Percentiles rank a stretch among this genome's conserved stretches.
These are phyloP conservation scores for Globisporangium cylindrosporum DNA, from an alignment of 352 stramenopile species.

Conservation along the genomic window DNA sequence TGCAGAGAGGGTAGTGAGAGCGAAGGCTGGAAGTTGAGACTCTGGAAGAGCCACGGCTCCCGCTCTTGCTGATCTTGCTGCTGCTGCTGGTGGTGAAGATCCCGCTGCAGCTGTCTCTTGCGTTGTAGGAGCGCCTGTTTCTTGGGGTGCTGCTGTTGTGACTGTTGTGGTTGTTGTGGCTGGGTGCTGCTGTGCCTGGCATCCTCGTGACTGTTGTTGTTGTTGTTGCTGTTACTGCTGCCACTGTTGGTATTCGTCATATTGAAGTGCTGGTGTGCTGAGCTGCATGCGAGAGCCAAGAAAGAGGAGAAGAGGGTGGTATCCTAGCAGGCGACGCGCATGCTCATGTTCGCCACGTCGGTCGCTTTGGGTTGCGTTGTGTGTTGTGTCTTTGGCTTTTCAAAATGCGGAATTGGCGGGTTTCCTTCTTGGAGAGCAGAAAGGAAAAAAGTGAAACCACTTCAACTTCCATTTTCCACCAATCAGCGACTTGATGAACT, in stretches of 20 bases:
- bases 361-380: too few relatives aligned
- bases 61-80: conserved; percentile 20
- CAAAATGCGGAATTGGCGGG: neutral
- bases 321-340: too few relatives aligned
- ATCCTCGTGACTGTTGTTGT: conserved; percentile 1
- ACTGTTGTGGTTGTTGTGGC: neutral
- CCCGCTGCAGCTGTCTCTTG: conserved; percentile 20
- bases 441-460: conserved; percentile 10
- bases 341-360: too few relatives aligned
- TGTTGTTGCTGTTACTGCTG: conserved; percentile 12
- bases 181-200: neutral
- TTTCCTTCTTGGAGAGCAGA: neutral
- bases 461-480: conserved; percentile 9
- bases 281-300: neutral
- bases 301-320: too few relatives aligned
- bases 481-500: neutral
- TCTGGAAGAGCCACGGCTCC: conserved; percentile 77
- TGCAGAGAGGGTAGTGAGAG: conserved; percentile 10
- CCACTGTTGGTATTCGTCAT: conserved; percentile 16
- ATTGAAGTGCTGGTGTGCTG: neutral
- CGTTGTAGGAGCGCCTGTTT: conserved; percentile 27
- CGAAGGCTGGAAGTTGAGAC: conserved; percentile 32
- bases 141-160: conserved; percentile 13
- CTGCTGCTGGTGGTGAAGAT: neutral
- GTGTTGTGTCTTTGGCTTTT: neutral